Conservation (phyloP, 306 rosid species). For the Fragaria vesca region DNA sequence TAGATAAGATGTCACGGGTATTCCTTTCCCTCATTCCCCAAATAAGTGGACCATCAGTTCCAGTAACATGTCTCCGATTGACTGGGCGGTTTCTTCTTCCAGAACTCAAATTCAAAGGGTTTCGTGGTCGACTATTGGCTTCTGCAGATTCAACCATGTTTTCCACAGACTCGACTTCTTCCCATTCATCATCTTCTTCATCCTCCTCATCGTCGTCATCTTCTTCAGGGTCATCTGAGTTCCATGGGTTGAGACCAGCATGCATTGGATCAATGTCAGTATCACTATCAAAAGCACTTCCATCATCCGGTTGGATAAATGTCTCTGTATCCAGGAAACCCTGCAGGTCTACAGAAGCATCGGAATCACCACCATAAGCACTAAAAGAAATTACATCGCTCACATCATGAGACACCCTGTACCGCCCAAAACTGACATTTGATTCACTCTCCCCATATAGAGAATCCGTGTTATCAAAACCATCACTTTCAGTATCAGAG, state of each 20-base stretch:
- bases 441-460: constrained; percentile 73
- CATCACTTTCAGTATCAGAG: constrained; percentile 85
- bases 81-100: constrained; percentile 31
- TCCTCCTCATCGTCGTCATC: constrained; percentile 41
- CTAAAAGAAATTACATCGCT: constrained; percentile 65
- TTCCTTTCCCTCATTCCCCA: constrained; percentile 43
- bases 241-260: constrained; percentile 73
- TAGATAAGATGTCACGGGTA: constrained; percentile 26
- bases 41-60: constrained; percentile 39
- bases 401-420: constrained; percentile 53
- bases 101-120: constrained; percentile 41
- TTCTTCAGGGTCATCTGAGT: constrained; percentile 52
- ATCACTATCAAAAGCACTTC: constrained; percentile 59
- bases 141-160: constrained; percentile 33
- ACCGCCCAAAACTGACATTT: constrained; percentile 55
- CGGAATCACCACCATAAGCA: constrained; percentile 83
- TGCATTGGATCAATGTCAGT: constrained; percentile 96
- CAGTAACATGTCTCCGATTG: constrained; percentile 40
- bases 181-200: constrained; percentile 55
- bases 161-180: constrained; percentile 49
- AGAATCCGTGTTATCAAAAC: constrained; percentile 63
- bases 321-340: constrained; percentile 63
- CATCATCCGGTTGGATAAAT: constrained; percentile 46
- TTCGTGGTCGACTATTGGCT: constrained; percentile 39
- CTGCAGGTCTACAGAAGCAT: constrained; percentile 66